Base-by-base conservation (phyloP, 2,329 filamentous ascomycete genomes). In the Cryphonectria naterciae region DNA sequence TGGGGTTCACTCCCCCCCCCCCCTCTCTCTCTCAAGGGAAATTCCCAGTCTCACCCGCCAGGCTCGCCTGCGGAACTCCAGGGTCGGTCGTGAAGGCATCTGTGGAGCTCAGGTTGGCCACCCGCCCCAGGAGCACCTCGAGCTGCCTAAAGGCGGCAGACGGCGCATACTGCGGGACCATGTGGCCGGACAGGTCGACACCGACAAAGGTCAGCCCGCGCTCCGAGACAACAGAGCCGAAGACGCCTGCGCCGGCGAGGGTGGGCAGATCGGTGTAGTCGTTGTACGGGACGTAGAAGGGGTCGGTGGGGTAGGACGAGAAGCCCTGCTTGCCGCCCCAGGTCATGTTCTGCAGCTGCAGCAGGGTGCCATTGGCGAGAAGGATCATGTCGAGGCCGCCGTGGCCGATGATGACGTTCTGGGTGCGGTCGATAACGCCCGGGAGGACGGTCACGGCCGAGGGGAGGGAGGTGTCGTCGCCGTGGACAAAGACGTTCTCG, bases 331-430 rank as follows among this genome's bases (percentile, higher is more conserved):
- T 77, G 2, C 91, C 91, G 69, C 88, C 87, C 88, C 89, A 94
- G 0, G 91, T 93, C 88, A 93, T 92, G 80, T 93, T 93, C 77
- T 94, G 92, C 71, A 94, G 89, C 1, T 86, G 86, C 13, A 92
- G 82, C 1, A 94, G 82, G 0, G 91, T 91, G 22, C 91, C 91
- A 77, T 91, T 91, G 75, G 84, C 82, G 52, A 90, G 83, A 25
- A 92, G 83, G 71, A 92, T 85, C 77, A 85, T 92, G 80, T 93
- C 92, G 19, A 91, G 84, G 68, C 86, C 81, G 8, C 91, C 93
- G 76, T 94, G 91, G 1, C 85, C 91, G 75, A 95, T 89, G 73
- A 95, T 84, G 3, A 92, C 92, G 71, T 89, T 89, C 62, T 91
- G 86, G 2, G 91, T 91, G 49, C 84, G 83, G 75, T 94, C 92